These are phyloP conservation scores for Coccomyxa sp. DNA, from an alignment of 139 green algal genomes.

Conservation along the genomic window DNA sequence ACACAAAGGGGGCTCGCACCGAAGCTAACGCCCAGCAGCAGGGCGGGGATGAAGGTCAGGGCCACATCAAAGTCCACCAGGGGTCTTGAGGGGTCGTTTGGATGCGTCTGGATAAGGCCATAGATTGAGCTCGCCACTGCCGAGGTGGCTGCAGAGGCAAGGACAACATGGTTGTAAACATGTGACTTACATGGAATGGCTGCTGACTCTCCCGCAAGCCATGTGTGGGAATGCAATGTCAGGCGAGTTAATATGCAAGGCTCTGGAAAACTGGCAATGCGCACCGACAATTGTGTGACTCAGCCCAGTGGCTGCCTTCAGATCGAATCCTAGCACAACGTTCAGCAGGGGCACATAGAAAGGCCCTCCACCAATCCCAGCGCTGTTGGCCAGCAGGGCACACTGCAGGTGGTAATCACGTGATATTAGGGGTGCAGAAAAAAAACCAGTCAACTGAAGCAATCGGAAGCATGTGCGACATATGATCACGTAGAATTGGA, in stretches of 20 bases:
- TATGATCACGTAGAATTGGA: too few species aligned
- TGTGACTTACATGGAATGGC: too few species aligned
- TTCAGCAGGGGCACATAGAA: constrained; percentile 25
- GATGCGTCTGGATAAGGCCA: constrained; percentile 11
- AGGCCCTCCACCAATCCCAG: constrained; percentile 23
- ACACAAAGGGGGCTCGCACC: constrained; percentile 1
- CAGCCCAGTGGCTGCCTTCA: constrained; percentile 11
- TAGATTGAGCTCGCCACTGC: constrained; percentile 21
- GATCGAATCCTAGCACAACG: constrained; percentile 12
- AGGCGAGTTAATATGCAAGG: too few species aligned
- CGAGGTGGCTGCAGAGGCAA: not conserved
- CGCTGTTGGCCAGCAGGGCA: constrained; percentile 19
- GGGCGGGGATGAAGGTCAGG: constrained; percentile 24
- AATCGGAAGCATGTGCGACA: too few species aligned
- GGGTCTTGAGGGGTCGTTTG: constrained; percentile 6
- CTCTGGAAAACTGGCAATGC: not conserved
- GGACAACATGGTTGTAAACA: too few species aligned
- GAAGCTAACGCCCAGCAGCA: constrained; percentile 22
- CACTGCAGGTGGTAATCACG: constrained; percentile 11
- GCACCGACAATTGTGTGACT: constrained; percentile 21
- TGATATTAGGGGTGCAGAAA: too few species aligned
- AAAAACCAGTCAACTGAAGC: too few species aligned
- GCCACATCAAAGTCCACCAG: constrained; percentile 24
- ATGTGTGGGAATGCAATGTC: too few species aligned
- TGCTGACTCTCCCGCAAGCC: too few species aligned